Evolutionary conservation across 345 rosid genomes (phyloP).

Genomic region (Gossypium longicalyx): DNA sequence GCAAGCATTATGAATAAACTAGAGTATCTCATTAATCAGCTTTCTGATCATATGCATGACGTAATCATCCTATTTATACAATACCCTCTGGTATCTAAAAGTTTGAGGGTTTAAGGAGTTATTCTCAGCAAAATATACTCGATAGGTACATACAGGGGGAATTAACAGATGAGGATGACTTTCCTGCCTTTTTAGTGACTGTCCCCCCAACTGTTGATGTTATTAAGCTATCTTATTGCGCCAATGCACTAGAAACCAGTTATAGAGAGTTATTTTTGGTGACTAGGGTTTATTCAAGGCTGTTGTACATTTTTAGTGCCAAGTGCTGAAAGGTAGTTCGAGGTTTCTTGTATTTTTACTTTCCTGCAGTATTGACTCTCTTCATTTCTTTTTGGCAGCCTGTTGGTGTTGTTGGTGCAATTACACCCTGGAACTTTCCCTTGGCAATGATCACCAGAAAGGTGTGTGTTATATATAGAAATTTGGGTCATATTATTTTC

Average conservation of each 20-base stretch:
- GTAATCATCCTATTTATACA: not conserved
- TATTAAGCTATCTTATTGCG: not conserved
- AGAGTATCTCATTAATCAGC: not conserved
- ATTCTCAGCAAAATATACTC: not conserved
- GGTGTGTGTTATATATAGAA: constrained; percentile 39
- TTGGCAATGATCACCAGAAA: constrained; percentile 98
- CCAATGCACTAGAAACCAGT: not conserved
- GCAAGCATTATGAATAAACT: not conserved
- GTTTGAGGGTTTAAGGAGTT: not conserved
- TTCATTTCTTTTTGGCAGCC: constrained; percentile 55
- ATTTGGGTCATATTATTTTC: not conserved
- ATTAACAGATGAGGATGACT: not conserved
- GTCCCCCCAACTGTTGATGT: not conserved
- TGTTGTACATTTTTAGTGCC: not conserved
- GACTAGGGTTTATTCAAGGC: not conserved
- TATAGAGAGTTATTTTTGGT: not conserved
- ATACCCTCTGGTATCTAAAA: not conserved
- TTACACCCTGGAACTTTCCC: constrained; percentile 98
- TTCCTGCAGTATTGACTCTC: constrained; percentile 2
- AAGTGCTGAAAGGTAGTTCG: not conserved
- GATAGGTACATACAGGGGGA: not conserved
- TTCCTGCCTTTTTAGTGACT: not conserved
- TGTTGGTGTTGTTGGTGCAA: constrained; percentile 92
- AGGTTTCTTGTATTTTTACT: constrained; percentile 12
- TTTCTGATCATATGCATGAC: not conserved